Base-by-base conservation (phyloP, 129 eudicot species). In the Apium graveolens region DNA sequence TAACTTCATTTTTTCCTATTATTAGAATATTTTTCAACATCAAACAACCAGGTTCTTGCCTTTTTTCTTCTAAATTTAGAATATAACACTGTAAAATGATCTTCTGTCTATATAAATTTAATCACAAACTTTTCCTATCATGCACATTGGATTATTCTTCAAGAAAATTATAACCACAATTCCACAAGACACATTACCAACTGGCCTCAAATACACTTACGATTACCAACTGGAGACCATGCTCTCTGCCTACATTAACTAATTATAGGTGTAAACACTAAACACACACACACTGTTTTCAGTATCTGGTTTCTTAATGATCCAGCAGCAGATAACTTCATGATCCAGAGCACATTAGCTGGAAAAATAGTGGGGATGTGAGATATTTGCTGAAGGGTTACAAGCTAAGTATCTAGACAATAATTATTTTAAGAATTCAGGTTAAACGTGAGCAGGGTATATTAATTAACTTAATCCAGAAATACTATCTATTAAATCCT, bases 391-490 rank as follows among this genome's bases (percentile, higher is more conserved):
- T n/a, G 34, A 26, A 24, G 3, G 68, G 68, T 60, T 60, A 60
- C 68, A 60, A 60, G 68, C 68, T n/a, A 60, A 60, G 68, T 60
- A 60, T 60, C 68, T n/a, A 60, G 68, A n/a, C 68, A n/a, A 2
- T 3, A 26, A 26, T 60, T 60, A 60, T n/a, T n/a, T n/a, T 24
- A 57, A n/a, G n/a, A 60, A 60, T 60, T 60, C 32, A 60, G 32
- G 3, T 60, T 60, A 55, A 55, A 24, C 65, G 65, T 24, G 27
- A 55, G 29, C 65, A 55, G 29, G 65, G 65, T 6, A 55, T 55
- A 24, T 24, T 24, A 60, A 20, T 53, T 21, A 53, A 21, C 24
- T 20, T 53, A 9, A 14, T 66, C 72, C 11, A 31, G 38, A 24
- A 24, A 3, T 16, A 65, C 70, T 26, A 14, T 2, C 37, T 18